phyloP scores from a whole-genome alignment of 495 filamentous ascomycete genomes.

The Hypoxylon fragiforme region DNA sequence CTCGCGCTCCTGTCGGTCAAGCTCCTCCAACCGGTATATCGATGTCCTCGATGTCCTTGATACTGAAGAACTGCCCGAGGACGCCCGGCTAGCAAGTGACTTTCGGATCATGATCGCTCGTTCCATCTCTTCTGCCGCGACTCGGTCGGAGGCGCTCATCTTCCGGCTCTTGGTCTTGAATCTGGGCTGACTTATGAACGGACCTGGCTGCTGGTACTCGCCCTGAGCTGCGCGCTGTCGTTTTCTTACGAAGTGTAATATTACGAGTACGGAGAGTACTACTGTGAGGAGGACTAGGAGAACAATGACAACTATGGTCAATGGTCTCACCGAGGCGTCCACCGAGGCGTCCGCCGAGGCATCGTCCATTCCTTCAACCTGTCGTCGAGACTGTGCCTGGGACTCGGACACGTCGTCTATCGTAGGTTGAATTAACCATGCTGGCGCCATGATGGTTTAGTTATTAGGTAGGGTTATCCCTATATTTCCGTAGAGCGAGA shows the following conservation, averaged over 20 bases:
- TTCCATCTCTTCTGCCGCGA: constrained; percentile 43
- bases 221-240: constrained; percentile 27
- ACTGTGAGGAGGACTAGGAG: constrained; percentile 34
- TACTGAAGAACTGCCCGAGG: constrained; percentile 14
- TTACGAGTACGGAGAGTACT: constrained; percentile 25
- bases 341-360: not conserved
- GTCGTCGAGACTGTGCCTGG: not conserved
- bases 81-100: constrained; percentile 47
- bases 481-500: not conserved
- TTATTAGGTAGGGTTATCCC: not conserved
- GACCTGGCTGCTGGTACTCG: constrained; percentile 20
- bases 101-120: constrained; percentile 51
- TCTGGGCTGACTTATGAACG: constrained; percentile 22
- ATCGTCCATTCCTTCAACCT: not conserved
- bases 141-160: constrained; percentile 31
- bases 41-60: not conserved
- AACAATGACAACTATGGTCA: constrained; percentile 41
- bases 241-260: constrained; percentile 28
- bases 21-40: constrained; percentile 3
- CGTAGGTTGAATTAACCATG: constrained; percentile 8
- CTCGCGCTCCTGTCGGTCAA: constrained; percentile 21
- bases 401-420: constrained; percentile 8
- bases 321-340: constrained; percentile 25
- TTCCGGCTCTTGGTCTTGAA: constrained; percentile 31
- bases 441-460: constrained; percentile 21